Evolutionary conservation across 164 flowering plant genomes (phyloP).

Genomic region (Chloranthus sessilifolius): DNA sequence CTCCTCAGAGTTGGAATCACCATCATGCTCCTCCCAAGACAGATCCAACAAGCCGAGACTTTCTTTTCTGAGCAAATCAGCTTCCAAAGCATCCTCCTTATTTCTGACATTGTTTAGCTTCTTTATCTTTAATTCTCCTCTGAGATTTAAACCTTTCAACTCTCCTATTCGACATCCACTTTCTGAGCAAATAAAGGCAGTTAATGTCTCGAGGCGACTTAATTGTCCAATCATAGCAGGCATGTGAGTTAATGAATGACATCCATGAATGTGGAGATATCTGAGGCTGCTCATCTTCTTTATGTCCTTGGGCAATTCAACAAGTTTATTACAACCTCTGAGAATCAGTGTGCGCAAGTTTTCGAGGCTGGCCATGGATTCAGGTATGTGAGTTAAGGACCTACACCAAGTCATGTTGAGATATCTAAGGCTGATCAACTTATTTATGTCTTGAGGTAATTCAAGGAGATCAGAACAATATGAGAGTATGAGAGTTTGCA

Average conservation of each 20-base stretch:
- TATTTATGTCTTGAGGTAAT: constrained; percentile 3
- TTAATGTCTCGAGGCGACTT: constrained; percentile 13
- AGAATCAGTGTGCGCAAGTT: no score
- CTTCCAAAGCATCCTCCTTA: neutral
- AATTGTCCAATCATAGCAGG: constrained; percentile 5
- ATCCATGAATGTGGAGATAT: no score
- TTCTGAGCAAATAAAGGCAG: constrained; percentile 11
- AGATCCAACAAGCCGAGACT: neutral
- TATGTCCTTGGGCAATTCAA: no score
- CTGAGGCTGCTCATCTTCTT: no score
- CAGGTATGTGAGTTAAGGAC: no score
- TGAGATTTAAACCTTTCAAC: constrained; percentile 1
- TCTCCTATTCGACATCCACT: neutral
- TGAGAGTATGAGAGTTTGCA: constrained; percentile 21
- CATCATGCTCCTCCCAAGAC: neutral
- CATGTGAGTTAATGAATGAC: neutral
- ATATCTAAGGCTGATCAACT: constrained; percentile 9
- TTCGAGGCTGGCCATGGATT: no score
- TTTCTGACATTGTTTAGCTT: constrained; percentile 5
- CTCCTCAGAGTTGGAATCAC: neutral
- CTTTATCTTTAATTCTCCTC: constrained; percentile 1
- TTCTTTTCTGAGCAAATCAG: neutral
- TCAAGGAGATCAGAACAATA: constrained; percentile 11
- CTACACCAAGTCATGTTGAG: no score
- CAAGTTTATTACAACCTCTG: no score